These are phyloP conservation scores for Teratosphaeria epicoccoides DNA, from an alignment of 2,329 filamentous ascomycete species.

Conservation along the genomic window DNA sequence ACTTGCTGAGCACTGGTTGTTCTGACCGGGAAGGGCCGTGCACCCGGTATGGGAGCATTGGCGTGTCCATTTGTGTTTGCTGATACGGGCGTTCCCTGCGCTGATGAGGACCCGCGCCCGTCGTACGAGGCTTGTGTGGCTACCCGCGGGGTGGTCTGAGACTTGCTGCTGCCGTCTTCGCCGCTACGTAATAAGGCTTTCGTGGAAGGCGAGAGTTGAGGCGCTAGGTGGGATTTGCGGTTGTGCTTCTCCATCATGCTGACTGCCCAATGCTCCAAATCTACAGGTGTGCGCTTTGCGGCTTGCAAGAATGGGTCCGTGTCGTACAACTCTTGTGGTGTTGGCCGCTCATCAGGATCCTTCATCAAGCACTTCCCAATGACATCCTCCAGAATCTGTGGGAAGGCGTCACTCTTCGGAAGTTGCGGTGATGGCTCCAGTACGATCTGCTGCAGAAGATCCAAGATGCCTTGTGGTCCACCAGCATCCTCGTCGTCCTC, in stretches of 20 bases:
- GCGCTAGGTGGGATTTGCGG: constrained; percentile 83
- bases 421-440: constrained; percentile 88
- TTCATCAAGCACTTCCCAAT: constrained; percentile 93
- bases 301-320: constrained; percentile 91
- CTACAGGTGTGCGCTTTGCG: constrained; percentile 89
- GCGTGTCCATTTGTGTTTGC: constrained; percentile 3
- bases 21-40: constrained; percentile 33
- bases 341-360: constrained; percentile 76
- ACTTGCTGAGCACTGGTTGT: constrained; percentile 31
- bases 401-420: constrained; percentile 96
- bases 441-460: constrained; percentile 93
- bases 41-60: constrained; percentile 8
- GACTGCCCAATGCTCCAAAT: constrained; percentile 86
- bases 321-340: constrained; percentile 86
- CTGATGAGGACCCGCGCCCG: not conserved
- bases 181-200: constrained; percentile 58
- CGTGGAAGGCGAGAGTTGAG: constrained; percentile 66
- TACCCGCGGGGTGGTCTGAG: constrained; percentile 8
- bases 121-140: constrained; percentile 2
- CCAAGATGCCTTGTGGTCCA: constrained; percentile 83
- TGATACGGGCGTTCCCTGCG: not conserved
- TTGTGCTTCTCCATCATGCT: constrained; percentile 91
- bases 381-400: constrained; percentile 88
- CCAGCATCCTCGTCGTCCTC: constrained; percentile 57
- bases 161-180: constrained; percentile 11